These are phyloP conservation scores for Debaryomycetaceae sp. DNA, from an alignment of 1,139 yeast genomes.

Conservation along the genomic window DNA sequence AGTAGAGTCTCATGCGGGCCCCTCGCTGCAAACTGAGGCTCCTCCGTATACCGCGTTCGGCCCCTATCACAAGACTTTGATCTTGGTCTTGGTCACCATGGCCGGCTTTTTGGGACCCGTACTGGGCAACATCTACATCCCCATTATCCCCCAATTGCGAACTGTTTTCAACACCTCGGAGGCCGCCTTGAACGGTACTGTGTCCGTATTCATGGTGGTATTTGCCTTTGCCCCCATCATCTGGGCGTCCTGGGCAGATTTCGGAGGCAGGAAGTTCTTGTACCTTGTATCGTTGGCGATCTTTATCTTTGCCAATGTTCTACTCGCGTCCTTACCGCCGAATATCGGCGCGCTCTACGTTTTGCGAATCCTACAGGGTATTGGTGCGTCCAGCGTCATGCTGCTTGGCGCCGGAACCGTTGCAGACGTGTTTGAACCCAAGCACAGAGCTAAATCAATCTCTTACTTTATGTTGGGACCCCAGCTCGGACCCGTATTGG, in stretches of 20 bases:
- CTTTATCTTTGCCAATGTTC: constrained; percentile 34
- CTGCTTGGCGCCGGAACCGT: constrained; percentile 50
- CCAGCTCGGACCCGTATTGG: constrained; percentile 46
- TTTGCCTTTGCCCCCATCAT: constrained; percentile 43
- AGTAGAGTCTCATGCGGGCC: too few species aligned
- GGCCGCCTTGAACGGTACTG: constrained; percentile 45
- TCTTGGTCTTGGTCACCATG: constrained; percentile 26
- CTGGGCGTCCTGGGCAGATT: constrained; percentile 50
- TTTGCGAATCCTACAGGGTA: constrained; percentile 39
- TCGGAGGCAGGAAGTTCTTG: constrained; percentile 44
- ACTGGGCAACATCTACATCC: constrained; percentile 50
- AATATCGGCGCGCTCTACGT: constrained; percentile 33
- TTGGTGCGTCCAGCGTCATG: constrained; percentile 45
- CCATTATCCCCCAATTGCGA: constrained; percentile 39
- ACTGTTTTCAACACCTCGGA: constrained; percentile 30
- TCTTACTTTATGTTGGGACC: constrained; percentile 52
- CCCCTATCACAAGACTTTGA: constrained; percentile 10
- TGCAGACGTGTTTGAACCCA: constrained; percentile 39
- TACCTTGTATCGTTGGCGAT: constrained; percentile 35
- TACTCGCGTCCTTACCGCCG: constrained; percentile 38
- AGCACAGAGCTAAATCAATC: constrained; percentile 37
- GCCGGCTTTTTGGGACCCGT: constrained; percentile 53
- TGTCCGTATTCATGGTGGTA: constrained; percentile 46
- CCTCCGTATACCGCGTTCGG: constrained; percentile 6
- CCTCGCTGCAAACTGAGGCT: too few species aligned